Evolutionary conservation across 1,284 basidiomycete genomes (phyloP), one percentile per base, ranked within the genome.

Genomic region (Cerioporus squamosus): DNA sequence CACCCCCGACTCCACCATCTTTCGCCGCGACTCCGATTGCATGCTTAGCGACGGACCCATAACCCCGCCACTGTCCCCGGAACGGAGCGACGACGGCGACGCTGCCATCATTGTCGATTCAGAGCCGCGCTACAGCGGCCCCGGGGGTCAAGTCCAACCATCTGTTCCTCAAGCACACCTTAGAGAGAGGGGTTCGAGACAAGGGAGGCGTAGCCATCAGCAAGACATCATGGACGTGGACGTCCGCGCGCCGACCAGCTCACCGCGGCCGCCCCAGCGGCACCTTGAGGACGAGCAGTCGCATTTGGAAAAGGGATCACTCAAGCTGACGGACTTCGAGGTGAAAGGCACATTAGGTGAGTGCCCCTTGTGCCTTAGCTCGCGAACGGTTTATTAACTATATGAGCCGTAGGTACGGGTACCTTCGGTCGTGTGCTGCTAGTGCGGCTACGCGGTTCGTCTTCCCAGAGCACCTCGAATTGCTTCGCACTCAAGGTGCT

Each of bases 401-500:
- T 40, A 29, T 33, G 39, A 43, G 20, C 40, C 22, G 4, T 62
- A 93, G 95, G 95, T 14, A 95, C 95, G 5, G 95, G 95, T 15
- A 97, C 95, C 0, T 98, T 98, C 74, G 95, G 88, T 50, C 90
- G 94, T 53, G 95, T 98, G 14, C 84, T 97, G 60, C 83, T 98
- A 12, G 96, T 93, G 44, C 83, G 87, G 57, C 82, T 89, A 63
- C 81, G 83, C 47, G 76, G 78, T 10, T 75, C 82, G 9, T 74
- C 79, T 24, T 70, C 74, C 14, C 74, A 77, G n/a, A 80, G 77
- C 44, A 70, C 79, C 5, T 80, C 83, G 61, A 86, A 79, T 55
- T 89, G 91, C 72, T 98, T 95, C 71, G 95, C 95, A 14, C 85
- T 98, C 84, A 98, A 98, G 74, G 91, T 97, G 3, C 83, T 97